Base-by-base conservation (phyloP, 805 yeast species). In the Cyberlindnera bimundalis region DNA sequence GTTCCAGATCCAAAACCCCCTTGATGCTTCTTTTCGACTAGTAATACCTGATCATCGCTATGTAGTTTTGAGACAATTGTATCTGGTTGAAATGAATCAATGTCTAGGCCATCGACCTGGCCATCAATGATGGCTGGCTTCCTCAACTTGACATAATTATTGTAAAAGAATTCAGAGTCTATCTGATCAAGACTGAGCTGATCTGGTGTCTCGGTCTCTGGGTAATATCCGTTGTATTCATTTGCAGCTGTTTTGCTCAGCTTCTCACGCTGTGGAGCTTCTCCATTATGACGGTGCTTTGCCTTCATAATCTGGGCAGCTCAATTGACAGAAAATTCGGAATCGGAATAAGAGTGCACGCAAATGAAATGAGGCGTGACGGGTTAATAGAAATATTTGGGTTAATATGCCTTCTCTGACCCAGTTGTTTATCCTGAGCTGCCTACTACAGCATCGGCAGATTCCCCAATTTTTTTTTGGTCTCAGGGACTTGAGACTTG, bases 1-100 rank as follows among this genome's bases (percentile, higher is more conserved):
- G 67, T 66, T 1, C 88, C 88, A 33, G 80, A 73, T 1, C 91
- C 91, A 61, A 76, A 84, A 2, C 90, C 90, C 35, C 79, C 79
- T 31, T 67, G 60, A 12, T 60, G 57, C 51, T 77, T 76, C 47
- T 70, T 70, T 53, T 84, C 91, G 14, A 83, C 78, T 48, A 79
- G 76, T 27, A 83, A 53, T 10, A 43, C 14, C 6, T 47, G 55
- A 11, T 65, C 57, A 33, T 63, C 64, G 4, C 58, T 47, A 18
- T 80, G 59, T 3, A 67, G 63, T 2, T 60, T 55, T 13, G 27
- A 21, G 5, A 46, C 65, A 7, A 80, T 56, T 1, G 56, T 52
- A 2, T 60, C 61, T 6, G 69, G 53, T 9, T 54, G 51, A 44
- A 78, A 67, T 5, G 52, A 33, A 2, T 51, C 50, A 5, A 66